A percentile compares a stretch with the other conserved stretches of the same genome.
phyloP scores from a whole-genome alignment of 2,329 filamentous ascomycete species.

The Aureobasidium pullulans region DNA sequence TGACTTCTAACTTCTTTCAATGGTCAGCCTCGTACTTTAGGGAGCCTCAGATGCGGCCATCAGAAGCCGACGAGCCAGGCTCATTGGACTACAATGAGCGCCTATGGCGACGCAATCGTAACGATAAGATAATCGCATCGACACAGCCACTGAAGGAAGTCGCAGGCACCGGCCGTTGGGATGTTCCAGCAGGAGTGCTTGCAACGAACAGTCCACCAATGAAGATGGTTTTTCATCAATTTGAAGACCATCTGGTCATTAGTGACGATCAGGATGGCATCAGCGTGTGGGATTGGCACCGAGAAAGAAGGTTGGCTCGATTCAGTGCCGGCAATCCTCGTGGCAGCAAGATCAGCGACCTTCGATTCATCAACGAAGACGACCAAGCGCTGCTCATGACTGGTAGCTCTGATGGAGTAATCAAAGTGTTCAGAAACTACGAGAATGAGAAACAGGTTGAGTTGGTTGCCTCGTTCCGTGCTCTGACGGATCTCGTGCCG shows the following conservation, averaged over 20 bases:
- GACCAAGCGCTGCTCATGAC: conserved; percentile 93
- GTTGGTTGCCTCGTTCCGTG: conserved; percentile 84
- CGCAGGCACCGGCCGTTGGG: conserved; percentile 81
- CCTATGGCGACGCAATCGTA: conserved; percentile 84
- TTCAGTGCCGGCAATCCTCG: conserved; percentile 94
- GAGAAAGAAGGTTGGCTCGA: conserved; percentile 63
- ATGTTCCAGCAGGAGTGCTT: conserved; percentile 71
- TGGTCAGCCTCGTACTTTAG: conserved; percentile 98
- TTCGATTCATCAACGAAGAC: conserved; percentile 97
- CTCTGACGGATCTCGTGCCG: conserved; percentile 85
- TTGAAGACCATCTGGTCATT: conserved; percentile 90
- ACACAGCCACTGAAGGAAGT: conserved; percentile 90
- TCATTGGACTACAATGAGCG: conserved; percentile 94
- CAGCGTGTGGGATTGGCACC: conserved; percentile 85
- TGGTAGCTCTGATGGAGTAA: conserved; percentile 87
- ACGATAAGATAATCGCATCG: conserved; percentile 83
- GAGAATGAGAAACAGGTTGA: conserved; percentile 69
- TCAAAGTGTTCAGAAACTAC: conserved; percentile 90
- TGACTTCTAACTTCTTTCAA: conserved; percentile 78
- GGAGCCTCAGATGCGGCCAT: conserved; percentile 95
- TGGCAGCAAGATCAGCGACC: conserved; percentile 86
- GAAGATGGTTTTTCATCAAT: conserved; percentile 95
- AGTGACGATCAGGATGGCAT: conserved; percentile 90
- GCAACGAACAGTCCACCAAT: conserved; percentile 84
- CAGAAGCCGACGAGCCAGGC: conserved; percentile 90